A percentile compares a stretch with the other conserved stretches of the same genome.
Evolutionary conservation across 139 green algal species (phyloP).

Genomic region (Yamagishiella unicocca): DNA sequence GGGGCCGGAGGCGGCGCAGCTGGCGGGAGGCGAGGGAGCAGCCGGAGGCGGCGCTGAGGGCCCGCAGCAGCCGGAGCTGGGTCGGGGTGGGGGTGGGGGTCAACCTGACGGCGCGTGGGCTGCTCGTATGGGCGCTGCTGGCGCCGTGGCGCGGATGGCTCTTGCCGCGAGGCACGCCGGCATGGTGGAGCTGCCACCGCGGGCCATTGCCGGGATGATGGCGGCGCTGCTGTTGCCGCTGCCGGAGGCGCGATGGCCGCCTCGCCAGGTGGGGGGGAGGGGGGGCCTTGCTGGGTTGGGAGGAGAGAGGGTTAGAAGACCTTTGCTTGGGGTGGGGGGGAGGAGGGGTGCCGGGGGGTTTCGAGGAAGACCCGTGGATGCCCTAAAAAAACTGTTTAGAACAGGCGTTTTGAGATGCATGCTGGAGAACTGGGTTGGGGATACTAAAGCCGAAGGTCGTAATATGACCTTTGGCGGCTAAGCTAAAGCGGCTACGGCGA

Average conservation of each 20-base stretch:
- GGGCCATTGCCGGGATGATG: conserved; percentile 7
- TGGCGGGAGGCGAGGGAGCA: neutral
- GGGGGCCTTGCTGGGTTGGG: neutral
- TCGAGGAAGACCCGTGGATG: too few species aligned
- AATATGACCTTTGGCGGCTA: too few species aligned
- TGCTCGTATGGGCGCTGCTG: neutral
- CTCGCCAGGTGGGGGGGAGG: conserved; percentile 1
- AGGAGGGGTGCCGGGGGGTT: too few species aligned
- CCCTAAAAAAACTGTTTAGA: too few species aligned
- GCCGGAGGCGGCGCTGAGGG: neutral
- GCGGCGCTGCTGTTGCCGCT: conserved; percentile 9
- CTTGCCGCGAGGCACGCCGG: conserved; percentile 1
- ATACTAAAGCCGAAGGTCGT: too few species aligned
- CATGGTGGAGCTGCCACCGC: neutral
- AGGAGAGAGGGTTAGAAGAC: neutral
- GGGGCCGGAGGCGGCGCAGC: neutral
- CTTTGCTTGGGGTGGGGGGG: too few species aligned
- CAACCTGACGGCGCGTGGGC: too few species aligned
- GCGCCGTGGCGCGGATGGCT: neutral
- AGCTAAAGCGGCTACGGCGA: too few species aligned
- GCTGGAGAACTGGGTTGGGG: too few species aligned
- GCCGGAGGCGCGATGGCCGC: neutral
- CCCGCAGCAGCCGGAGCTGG: neutral
- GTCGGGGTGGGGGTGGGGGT: neutral
- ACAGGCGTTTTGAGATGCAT: too few species aligned